These are phyloP conservation scores for Patellifolia procumbens DNA, from an alignment of 179 eudicot species.

Conservation along the genomic window DNA sequence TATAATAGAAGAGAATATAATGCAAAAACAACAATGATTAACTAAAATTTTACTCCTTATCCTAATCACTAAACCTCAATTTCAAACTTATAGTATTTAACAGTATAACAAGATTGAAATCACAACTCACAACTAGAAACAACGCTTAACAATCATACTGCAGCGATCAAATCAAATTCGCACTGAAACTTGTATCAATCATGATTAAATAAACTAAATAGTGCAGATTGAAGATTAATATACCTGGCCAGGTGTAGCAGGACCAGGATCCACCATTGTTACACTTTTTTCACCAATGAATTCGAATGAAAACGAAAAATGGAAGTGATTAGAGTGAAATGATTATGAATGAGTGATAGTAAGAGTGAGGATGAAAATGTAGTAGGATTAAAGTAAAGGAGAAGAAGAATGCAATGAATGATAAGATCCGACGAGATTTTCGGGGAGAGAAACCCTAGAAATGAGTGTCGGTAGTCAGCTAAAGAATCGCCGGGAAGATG, in stretches of 20 bases:
- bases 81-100: background rate
- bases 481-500: conserved; percentile 7
- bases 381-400: background rate
- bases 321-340: background rate
- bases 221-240: background rate
- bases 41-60: background rate
- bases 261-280: conserved; percentile 20
- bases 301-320: background rate
- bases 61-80: background rate
- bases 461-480: conserved; percentile 26
- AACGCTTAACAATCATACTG: background rate
- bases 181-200: background rate
- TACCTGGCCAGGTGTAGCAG: conserved; percentile 36
- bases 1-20: background rate
- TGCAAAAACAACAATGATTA: background rate
- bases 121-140: background rate
- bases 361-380: background rate
- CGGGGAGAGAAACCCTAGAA: conserved; percentile 25
- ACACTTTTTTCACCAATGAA: background rate
- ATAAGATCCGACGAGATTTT: conserved; percentile 5
- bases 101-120: background rate
- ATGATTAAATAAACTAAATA: background rate
- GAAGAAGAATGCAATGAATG: background rate
- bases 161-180: conserved; percentile 7
- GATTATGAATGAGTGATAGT: conserved; percentile 8